Conservation (phyloP, 2,329 filamentous ascomycete genomes). For the Ophiostoma fasciatum region DNA sequence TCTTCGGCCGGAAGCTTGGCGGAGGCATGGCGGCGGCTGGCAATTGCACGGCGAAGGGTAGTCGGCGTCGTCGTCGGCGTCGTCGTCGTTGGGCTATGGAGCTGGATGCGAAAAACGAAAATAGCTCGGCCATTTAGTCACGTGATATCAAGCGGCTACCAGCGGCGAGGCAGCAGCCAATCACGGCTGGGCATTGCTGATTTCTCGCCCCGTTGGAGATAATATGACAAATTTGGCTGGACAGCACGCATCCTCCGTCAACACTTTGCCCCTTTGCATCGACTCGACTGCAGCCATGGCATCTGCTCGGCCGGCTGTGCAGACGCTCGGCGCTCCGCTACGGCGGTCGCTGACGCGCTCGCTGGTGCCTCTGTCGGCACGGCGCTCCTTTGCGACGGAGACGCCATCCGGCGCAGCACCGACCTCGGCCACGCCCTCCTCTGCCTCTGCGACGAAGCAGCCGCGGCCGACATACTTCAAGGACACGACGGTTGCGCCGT, state of each 20-base stretch:
- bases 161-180: background rate
- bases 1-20: conserved; percentile 76
- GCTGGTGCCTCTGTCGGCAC: conserved; percentile 11
- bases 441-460: conserved; percentile 8
- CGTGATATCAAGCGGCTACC: background rate
- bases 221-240: conserved; percentile 4
- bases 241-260: no score
- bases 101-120: no score
- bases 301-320: conserved; percentile 4
- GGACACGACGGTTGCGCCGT: conserved; percentile 38
- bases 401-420: no score
- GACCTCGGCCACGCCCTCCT: conserved; percentile 11
- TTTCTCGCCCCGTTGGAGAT: background rate
- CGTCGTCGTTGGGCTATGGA: background rate
- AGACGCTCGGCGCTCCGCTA: conserved; percentile 6
- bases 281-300: no score
- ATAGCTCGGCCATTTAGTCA: no score
- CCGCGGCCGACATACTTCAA: conserved; percentile 42
- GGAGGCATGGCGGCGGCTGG: conserved; percentile 13
- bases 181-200: background rate
- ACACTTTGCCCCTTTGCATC: no score
- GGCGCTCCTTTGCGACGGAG: conserved; percentile 32
- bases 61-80: background rate
- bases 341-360: conserved; percentile 8
- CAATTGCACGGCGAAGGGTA: background rate